Conservation (phyloP, 345 rosid species). For the Viola odorata region DNA sequence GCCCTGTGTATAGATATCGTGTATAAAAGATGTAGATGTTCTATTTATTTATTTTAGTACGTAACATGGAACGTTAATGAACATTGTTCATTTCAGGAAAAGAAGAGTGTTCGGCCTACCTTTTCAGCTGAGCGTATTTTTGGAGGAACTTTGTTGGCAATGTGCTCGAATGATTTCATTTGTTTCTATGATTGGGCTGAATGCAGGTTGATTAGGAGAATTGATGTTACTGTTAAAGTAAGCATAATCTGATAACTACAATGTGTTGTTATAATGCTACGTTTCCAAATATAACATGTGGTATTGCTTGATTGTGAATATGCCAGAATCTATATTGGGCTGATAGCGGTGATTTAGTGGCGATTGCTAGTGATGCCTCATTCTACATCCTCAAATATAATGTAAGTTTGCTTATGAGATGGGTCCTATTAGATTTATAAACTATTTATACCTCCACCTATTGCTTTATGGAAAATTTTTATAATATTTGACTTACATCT, state of each 20-base stretch:
- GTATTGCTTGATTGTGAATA: conserved; percentile 14
- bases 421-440: conserved; percentile 6
- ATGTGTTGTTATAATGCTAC: background rate
- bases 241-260: conserved; percentile 19
- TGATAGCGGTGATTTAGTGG: conserved; percentile 96
- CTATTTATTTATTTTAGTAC: too few species aligned
- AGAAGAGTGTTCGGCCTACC: conserved; percentile 82
- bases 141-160: conserved; percentile 92
- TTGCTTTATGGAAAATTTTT: background rate
- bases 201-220: conserved; percentile 92
- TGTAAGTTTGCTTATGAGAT: conserved; percentile 40
- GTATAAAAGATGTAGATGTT: too few species aligned
- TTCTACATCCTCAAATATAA: conserved; percentile 94
- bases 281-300: background rate
- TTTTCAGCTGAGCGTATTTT: conserved; percentile 85
- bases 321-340: conserved; percentile 97
- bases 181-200: conserved; percentile 99
- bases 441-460: background rate
- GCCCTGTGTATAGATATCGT: too few species aligned
- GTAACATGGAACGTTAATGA: conserved; percentile 10
- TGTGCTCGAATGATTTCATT: conserved; percentile 96
- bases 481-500: conserved; percentile 6
- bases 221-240: conserved; percentile 97
- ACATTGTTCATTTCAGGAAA: conserved; percentile 62
- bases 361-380: conserved; percentile 92